These are phyloP conservation scores for Penicillium brasilianum DNA, from an alignment of 2,329 filamentous ascomycete species.

Conservation along the genomic window DNA sequence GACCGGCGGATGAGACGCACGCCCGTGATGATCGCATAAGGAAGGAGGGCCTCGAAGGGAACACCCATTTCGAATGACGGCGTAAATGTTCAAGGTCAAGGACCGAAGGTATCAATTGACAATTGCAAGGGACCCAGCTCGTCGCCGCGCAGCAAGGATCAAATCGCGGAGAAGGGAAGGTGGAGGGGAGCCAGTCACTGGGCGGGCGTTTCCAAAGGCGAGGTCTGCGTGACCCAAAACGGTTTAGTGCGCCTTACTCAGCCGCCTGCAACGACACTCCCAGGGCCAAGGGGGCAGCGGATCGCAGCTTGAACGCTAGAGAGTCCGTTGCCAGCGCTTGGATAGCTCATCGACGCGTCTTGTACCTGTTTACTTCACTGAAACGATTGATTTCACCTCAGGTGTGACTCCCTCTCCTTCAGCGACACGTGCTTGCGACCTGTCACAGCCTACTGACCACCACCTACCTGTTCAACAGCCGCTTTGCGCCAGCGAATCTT, in stretches of 20 bases:
- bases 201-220: conserved; percentile 23
- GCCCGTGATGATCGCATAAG: conserved; percentile 66
- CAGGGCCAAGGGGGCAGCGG: conserved; percentile 41
- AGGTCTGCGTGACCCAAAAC: conserved; percentile 38
- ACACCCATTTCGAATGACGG: conserved; percentile 59
- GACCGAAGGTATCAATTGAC: not conserved
- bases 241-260: conserved; percentile 45
- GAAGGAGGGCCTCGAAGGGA: conserved; percentile 68
- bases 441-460: conserved; percentile 23
- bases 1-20: conserved; percentile 51
- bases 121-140: conserved; percentile 16
- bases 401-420: conserved; percentile 23
- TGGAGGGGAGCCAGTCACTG: conserved; percentile 17
- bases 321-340: conserved; percentile 23
- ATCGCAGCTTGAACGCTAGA: conserved; percentile 39
- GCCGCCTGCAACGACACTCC: conserved; percentile 43
- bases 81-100: not conserved
- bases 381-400: conserved; percentile 8
- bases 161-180: conserved; percentile 27
- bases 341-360: conserved; percentile 36
- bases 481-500: conserved; percentile 21
- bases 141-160: conserved; percentile 10
- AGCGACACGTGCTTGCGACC: conserved; percentile 29
- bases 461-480: conserved; percentile 24
- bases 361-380: conserved; percentile 24